A percentile compares a stretch with the other conserved stretches of the same genome.
Conservation (phyloP, 1,284 basidiomycete genomes). For the Stygiomarasmius scandens region DNA sequence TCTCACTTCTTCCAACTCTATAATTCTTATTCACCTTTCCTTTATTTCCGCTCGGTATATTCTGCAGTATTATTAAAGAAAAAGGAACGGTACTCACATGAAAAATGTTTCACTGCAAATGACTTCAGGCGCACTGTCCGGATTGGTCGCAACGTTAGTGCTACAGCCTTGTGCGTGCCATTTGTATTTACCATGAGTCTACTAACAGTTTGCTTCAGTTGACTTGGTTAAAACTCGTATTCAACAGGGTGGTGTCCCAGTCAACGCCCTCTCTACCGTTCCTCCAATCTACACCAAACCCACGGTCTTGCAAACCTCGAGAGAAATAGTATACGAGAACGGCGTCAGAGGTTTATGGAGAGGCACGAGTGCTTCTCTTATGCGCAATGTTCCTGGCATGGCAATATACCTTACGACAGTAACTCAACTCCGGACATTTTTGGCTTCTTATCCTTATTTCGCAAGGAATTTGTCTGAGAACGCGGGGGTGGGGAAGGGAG, state of each 20-base stretch:
- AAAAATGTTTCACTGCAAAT: conserved; percentile 74
- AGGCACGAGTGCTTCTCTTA: conserved; percentile 82
- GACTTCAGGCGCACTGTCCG: conserved; percentile 78
- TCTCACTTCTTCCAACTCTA: no score
- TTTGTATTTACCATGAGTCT: conserved; percentile 5
- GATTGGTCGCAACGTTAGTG: conserved; percentile 70
- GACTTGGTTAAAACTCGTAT: conserved; percentile 88
- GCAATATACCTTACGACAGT: conserved; percentile 90
- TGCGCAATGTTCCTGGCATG: conserved; percentile 90
- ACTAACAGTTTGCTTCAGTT: conserved; percentile 45
- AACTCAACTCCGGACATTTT: conserved; percentile 72
- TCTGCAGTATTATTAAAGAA: no score
- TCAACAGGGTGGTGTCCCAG: conserved; percentile 67
- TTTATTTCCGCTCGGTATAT: no score
- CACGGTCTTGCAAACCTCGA: conserved; percentile 52
- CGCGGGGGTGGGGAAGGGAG: conserved; percentile 20
- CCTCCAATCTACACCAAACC: background rate
- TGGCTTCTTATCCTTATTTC: conserved; percentile 73
- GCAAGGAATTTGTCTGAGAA: conserved; percentile 34
- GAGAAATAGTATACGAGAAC: conserved; percentile 60
- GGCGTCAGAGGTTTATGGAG: conserved; percentile 82
- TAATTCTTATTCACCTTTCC: no score
- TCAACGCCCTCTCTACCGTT: conserved; percentile 30
- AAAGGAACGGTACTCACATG: conserved; percentile 37
- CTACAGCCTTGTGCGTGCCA: conserved; percentile 73